Base-by-base conservation (phyloP, 2,329 filamentous ascomycete genomes). In the Colletotrichum melonis region DNA sequence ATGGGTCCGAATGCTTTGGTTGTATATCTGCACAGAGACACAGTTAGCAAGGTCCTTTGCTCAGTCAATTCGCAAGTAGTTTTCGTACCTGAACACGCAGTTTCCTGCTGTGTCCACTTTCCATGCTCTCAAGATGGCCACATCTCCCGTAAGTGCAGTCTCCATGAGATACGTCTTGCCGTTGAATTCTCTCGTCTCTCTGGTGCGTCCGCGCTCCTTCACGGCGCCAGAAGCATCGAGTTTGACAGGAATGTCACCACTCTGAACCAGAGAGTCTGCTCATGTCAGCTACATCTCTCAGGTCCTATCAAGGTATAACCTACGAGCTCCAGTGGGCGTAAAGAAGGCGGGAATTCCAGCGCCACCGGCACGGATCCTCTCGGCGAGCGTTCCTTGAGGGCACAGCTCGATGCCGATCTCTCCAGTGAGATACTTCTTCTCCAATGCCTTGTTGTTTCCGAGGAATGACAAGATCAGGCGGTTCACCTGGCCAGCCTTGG, bases 311-410 rank as follows among this genome's bases (percentile, higher is more conserved):
- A 16, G 3, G 86, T 87, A 14, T 3, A 12, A 65, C 71, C 78
- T 85, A 90, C 90, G 87, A 49, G 89, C 90, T 69, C 91, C 94
- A 0, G 94, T 94, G 0, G 93, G 92, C 0, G 94, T 95, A 79
- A 92, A 97, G 80, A 97, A 95, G 0, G 93, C 93, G 1, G 93
- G 93, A 63, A 95, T 94, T 9, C 93, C 93, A 28, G 92, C 92
- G 4, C 93, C 93, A 1, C 90, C 93, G 7, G 92, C 92, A 55
- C 93, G 87, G 77, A 94, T 89, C 76, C 93, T 88, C 84, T 94
- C 92, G 0, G 92, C 92, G 64, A 94, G 86, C 0, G 92, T 93
- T 5, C 93, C 93, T 77, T 95, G 93, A 0, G 93, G 93, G 68
- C 92, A 94, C 55, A 95, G 85, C 82, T 95, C 93, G 75, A 95